Conservation (phyloP, 495 filamentous ascomycete species). For the Penicillium herquei region DNA sequence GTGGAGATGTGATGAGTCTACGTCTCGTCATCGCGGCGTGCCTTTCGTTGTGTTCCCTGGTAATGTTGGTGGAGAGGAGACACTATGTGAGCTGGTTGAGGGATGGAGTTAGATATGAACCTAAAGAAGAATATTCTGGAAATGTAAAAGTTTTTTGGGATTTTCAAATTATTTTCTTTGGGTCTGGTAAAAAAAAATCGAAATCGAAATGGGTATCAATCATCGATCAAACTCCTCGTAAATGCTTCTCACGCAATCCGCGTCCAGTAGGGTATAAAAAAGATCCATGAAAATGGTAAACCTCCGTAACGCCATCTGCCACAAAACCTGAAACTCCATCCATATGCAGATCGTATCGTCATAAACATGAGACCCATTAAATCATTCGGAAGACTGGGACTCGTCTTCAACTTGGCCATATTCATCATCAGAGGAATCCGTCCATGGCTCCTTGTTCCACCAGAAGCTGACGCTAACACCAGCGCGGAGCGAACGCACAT, state of each 20-base stretch:
- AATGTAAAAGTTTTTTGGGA: neutral
- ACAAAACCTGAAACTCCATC: too few relatives aligned
- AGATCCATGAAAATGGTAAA: too few relatives aligned
- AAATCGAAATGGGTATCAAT: neutral
- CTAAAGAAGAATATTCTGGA: neutral
- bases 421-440: too few relatives aligned
- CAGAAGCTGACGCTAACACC: conserved; percentile 98
- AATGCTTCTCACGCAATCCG: too few relatives aligned
- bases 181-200: neutral
- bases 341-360: too few relatives aligned
- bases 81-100: conserved; percentile 40
- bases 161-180: neutral
- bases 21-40: conserved; percentile 43
- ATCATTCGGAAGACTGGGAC: too few relatives aligned
- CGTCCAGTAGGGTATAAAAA: too few relatives aligned
- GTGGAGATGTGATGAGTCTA: conserved; percentile 53
- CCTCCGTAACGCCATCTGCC: too few relatives aligned
- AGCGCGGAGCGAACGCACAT: conserved; percentile 78
- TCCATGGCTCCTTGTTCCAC: conserved; percentile 52
- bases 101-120: conserved; percentile 28
- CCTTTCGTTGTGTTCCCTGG: conserved; percentile 58
- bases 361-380: too few relatives aligned
- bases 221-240: too few relatives aligned
- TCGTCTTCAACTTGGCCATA: too few relatives aligned
- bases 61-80: conserved; percentile 52